These are phyloP conservation scores for Pythium periplocum DNA, from an alignment of 352 stramenopile genomes.

Conservation along the genomic window DNA sequence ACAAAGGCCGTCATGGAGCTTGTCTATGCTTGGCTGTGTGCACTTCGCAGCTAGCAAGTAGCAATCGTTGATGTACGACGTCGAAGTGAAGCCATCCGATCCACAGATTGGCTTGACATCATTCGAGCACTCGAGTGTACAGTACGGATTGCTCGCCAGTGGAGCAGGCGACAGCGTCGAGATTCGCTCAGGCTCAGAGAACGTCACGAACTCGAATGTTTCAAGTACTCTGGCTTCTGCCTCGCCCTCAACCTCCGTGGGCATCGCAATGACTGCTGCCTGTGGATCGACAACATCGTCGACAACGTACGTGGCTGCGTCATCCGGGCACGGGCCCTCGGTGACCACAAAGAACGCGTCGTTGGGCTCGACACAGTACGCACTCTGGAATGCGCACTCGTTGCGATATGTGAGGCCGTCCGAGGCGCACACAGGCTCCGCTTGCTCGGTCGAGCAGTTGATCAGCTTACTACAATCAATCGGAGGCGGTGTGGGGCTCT, in stretches of 20 bases:
- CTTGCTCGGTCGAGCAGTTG: not conserved
- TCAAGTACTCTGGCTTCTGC: not conserved
- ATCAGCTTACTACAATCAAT: slow-evolving; percentile 9
- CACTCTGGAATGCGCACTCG: slow-evolving; percentile 12
- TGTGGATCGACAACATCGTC: slow-evolving; percentile 10
- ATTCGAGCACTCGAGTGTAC: slow-evolving; percentile 12
- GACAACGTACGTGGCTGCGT: slow-evolving; percentile 1
- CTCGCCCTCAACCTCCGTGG: slow-evolving; percentile 1
- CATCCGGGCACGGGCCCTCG: slow-evolving; percentile 4
- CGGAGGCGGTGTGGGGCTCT: not conserved
- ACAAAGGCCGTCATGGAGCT: slow-evolving; percentile 31
- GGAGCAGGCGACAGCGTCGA: not conserved
- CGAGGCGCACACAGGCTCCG: slow-evolving; percentile 9
- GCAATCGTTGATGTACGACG: slow-evolving; percentile 35
- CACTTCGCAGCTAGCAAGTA: slow-evolving; percentile 41
- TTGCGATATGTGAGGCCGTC: slow-evolving; percentile 4
- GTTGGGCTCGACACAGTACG: slow-evolving; percentile 11
- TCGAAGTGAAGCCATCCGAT: slow-evolving; percentile 26
- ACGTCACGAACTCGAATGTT: not conserved
- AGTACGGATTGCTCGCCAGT: slow-evolving; percentile 5
- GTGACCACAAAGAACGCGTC: slow-evolving; percentile 5
- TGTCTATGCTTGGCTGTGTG: slow-evolving; percentile 34
- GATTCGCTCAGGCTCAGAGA: not conserved
- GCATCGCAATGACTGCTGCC: not conserved
- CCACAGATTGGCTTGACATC: slow-evolving; percentile 30